Base-by-base conservation (phyloP, 75 land plant species). In the Sequoia sempervirens region DNA sequence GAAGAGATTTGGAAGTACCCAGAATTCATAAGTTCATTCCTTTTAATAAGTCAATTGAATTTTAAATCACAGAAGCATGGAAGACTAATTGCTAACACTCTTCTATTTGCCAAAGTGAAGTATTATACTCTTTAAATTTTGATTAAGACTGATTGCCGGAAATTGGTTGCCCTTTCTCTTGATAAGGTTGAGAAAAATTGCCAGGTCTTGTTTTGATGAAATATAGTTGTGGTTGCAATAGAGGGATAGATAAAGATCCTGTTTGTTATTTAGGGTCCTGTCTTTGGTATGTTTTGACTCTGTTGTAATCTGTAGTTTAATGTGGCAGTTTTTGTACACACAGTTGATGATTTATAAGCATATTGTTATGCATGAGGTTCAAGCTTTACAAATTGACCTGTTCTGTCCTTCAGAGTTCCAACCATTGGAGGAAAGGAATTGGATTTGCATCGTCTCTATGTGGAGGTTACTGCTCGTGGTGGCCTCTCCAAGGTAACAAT, bases 351-450 rank as follows among this genome's bases (percentile, higher is more conserved):
- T 75, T 75, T 75, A 20, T 38, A 10, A 15, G 34, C 41, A 36
- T 43, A 74, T 17, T 73, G 40, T 1, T 38, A 74, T 74, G 40
- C 37, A 74, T 18, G 76, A 37, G 76, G 26, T 76, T 76, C 43
- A 76, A 20, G 43, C 12, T 76, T 20, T 76, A 36, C 45, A 76
- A 23, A 23, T 41, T 40, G 79, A 43, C 23, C 37, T 76, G 79
- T 38, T 9, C 46, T 78, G 47, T 78, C n/a, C 47, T 78, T 76
- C 50, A 96, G 99, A 89, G 87, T 91, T 79, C 99, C 99, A 40
- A 96, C 90, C 73, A 93, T 96, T 85, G 97, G 92, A 83, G 96
- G 97, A 75, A 96, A 92, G 82, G 91, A 93, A 79, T 87, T 96
- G 80, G 92, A 96, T 84, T 85, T 96, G 88, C 95, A 95, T 82